Conservation (phyloP, 805 yeast genomes). For the Wickerhamiella shivajii region DNA sequence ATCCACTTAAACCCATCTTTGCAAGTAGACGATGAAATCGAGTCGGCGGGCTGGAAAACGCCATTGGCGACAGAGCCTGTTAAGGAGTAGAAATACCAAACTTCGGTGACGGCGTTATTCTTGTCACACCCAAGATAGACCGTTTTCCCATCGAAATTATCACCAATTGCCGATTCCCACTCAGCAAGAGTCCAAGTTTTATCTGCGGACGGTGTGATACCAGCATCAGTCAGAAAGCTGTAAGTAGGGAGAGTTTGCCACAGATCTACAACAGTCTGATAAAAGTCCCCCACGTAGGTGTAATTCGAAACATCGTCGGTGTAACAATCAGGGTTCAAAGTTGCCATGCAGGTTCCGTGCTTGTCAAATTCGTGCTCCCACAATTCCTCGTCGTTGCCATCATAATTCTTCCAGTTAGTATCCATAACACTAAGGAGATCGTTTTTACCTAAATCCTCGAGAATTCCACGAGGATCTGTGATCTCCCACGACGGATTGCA, state of each 20-base stretch:
- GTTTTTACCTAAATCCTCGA: slow-evolving; percentile 30
- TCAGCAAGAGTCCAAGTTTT: slow-evolving; percentile 39
- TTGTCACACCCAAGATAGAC: slow-evolving; percentile 46
- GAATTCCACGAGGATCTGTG: slow-evolving; percentile 32
- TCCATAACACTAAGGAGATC: slow-evolving; percentile 45
- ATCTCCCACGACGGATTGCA: slow-evolving; percentile 53
- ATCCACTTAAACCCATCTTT: slow-evolving; percentile 58
- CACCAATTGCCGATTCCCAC: slow-evolving; percentile 23
- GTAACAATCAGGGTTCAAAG: slow-evolving; percentile 63
- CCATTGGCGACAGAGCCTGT: slow-evolving; percentile 60
- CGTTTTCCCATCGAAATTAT: slow-evolving; percentile 32
- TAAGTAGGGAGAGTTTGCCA: slow-evolving; percentile 51
- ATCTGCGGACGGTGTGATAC: slow-evolving; percentile 52
- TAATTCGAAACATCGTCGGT: slow-evolving; percentile 16
- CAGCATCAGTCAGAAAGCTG: slow-evolving; percentile 46
- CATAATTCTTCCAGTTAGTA: slow-evolving; percentile 57
- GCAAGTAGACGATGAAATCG: slow-evolving; percentile 40
- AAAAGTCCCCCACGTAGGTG: slow-evolving; percentile 52
- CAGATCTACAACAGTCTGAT: slow-evolving; percentile 41
- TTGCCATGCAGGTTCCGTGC: slow-evolving; percentile 84
- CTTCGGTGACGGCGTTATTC: slow-evolving; percentile 37
- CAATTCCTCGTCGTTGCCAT: slow-evolving; percentile 49
- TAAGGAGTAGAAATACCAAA: slow-evolving; percentile 71
- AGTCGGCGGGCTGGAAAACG: slow-evolving; percentile 46
- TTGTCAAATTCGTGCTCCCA: slow-evolving; percentile 92